Evolutionary conservation across 306 rosid genomes (phyloP).

Genomic region (Cicer chorassanicum): DNA sequence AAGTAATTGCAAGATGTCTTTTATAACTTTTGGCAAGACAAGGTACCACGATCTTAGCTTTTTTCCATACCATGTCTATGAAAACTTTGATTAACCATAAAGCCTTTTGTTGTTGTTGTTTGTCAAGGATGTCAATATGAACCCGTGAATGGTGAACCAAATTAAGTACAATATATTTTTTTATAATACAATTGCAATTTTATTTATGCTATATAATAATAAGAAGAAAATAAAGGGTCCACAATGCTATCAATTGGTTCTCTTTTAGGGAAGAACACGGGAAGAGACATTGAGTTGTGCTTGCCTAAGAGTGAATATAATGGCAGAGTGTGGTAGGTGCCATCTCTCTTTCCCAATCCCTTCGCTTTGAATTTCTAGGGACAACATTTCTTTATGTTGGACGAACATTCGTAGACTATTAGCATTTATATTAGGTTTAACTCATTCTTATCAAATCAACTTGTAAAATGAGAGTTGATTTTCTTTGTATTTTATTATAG

Average conservation of each 20-base stretch:
- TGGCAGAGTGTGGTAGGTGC: background rate
- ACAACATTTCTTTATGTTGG: no score
- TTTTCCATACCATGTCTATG: background rate
- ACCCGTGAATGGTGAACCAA: conserved; percentile 3
- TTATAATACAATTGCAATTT: background rate
- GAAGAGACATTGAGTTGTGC: background rate
- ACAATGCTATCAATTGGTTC: background rate
- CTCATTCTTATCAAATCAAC: no score
- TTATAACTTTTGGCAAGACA: conserved; percentile 43
- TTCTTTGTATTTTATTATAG: no score
- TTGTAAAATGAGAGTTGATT: no score
- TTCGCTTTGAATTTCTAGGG: no score
- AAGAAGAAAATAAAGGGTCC: background rate
- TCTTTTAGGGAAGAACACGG: no score
- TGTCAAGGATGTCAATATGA: conserved; percentile 23
- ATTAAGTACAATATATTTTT: background rate
- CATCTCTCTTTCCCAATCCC: no score
- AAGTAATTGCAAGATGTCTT: conserved; percentile 35
- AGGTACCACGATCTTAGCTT: background rate
- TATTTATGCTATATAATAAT: background rate
- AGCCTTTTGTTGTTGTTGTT: background rate
- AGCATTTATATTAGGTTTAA: no score
- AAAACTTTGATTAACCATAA: conserved; percentile 16
- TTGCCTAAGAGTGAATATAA: background rate
- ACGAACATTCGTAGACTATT: no score